Evolutionary conservation across 805 yeast species (phyloP).

Genomic region (Candida ponderosae): DNA sequence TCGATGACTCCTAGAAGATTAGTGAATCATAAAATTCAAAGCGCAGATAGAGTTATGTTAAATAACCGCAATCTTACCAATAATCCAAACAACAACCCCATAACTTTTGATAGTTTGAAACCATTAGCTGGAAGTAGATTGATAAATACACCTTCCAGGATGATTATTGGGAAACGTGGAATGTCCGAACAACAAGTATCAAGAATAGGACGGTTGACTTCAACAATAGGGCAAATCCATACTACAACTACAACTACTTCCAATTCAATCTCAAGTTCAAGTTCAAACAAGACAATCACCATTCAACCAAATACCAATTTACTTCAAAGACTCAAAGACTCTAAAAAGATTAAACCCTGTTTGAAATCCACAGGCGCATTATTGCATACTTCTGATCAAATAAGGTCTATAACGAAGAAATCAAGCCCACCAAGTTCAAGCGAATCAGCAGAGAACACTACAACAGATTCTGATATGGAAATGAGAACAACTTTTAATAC

Average conservation of each 20-base stretch:
- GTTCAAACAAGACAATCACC: slow-evolving; percentile 1
- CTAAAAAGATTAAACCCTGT: slow-evolving; percentile 1
- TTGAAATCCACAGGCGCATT: slow-evolving; percentile 6
- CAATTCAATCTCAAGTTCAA: slow-evolving; percentile 7
- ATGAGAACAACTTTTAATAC: slow-evolving; percentile 18
- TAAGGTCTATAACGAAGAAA: not conserved
- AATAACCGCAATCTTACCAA: slow-evolving; percentile 3
- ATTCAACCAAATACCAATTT: slow-evolving; percentile 11
- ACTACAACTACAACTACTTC: not conserved
- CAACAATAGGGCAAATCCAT: not conserved
- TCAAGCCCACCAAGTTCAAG: slow-evolving; percentile 9
- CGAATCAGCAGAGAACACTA: not conserved
- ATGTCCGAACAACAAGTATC: slow-evolving; percentile 1
- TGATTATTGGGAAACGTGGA: slow-evolving; percentile 16
- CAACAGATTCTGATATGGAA: slow-evolving; percentile 6
- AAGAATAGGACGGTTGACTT: not conserved
- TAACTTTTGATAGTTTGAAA: slow-evolving; percentile 20
- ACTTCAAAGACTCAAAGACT: slow-evolving; percentile 10
- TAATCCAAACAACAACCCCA: no score
- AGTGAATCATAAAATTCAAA: slow-evolving; percentile 15
- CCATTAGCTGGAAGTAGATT: slow-evolving; percentile 20
- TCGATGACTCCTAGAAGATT: slow-evolving; percentile 24
- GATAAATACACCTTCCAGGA: slow-evolving; percentile 20
- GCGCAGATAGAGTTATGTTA: slow-evolving; percentile 20
- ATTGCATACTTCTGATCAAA: not conserved